phyloP scores from a whole-genome alignment of 805 yeast species.

The Saccharomycopsis sp. region DNA sequence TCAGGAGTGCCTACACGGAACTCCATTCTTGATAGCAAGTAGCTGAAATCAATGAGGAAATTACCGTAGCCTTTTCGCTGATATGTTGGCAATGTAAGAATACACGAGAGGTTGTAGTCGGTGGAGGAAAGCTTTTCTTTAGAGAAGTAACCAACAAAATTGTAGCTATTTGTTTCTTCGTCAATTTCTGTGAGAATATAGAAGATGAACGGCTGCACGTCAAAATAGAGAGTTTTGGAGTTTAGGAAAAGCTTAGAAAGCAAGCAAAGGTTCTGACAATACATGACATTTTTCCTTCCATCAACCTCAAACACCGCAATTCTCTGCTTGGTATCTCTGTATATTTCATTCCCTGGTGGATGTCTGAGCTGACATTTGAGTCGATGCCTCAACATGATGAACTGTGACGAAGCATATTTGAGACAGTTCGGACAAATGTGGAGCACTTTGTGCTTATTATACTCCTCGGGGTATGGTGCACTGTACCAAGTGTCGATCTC shows the following conservation, averaged over 20 bases:
- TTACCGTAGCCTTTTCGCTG: constrained; percentile 89
- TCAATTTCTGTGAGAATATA: constrained; percentile 75
- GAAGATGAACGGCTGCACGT: constrained; percentile 91
- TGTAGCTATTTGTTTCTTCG: constrained; percentile 38
- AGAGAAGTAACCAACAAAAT: constrained; percentile 91
- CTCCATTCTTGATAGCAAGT: constrained; percentile 68
- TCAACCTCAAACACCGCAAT: constrained; percentile 86
- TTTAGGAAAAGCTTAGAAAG: constrained; percentile 84
- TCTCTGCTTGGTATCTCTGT: constrained; percentile 53
- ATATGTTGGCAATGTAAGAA: constrained; percentile 78
- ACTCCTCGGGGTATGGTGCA: constrained; percentile 89
- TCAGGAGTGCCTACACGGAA: constrained; percentile 88
- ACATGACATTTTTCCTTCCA: constrained; percentile 73
- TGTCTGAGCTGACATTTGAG: constrained; percentile 62
- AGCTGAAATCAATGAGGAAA: constrained; percentile 83
- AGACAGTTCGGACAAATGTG: constrained; percentile 82
- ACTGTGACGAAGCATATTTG: constrained; percentile 67
- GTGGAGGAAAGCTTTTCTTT: constrained; percentile 73
- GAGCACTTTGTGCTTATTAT: constrained; percentile 51
- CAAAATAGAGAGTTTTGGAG: constrained; percentile 87
- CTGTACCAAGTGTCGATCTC: constrained; percentile 89
- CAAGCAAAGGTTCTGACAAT: constrained; percentile 85
- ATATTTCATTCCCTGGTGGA: constrained; percentile 93
- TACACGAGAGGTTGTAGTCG: constrained; percentile 82
- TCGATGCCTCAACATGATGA: constrained; percentile 60